phyloP scores from a whole-genome alignment of 75 land plant species.

The Cupressus sempervirens region DNA sequence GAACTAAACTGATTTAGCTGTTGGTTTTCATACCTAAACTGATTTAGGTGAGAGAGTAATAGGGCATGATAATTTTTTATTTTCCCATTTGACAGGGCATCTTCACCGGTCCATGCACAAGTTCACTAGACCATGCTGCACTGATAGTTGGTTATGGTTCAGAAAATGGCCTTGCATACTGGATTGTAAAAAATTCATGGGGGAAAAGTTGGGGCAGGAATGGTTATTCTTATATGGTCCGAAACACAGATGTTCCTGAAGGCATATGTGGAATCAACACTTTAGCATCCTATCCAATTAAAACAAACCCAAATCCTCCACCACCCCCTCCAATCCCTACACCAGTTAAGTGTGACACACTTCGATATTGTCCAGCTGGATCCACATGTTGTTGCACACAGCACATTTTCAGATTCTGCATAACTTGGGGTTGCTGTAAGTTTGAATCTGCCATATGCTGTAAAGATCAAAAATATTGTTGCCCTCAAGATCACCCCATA shows the following conservation, averaged over 20 bases:
- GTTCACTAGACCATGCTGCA: constrained; percentile 64
- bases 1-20: neutral
- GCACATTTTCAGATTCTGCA: constrained; percentile 43
- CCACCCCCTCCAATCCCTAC: constrained; percentile 55
- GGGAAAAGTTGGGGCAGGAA: constrained; percentile 66
- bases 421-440: constrained; percentile 69
- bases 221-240: constrained; percentile 58
- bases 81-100: constrained; percentile 46
- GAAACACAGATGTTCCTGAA: constrained; percentile 36
- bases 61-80: neutral
- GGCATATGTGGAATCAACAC: constrained; percentile 75
- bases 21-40: neutral
- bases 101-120: constrained; percentile 63
- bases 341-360: constrained; percentile 50
- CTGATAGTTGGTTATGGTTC: constrained; percentile 74
- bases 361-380: constrained; percentile 48
- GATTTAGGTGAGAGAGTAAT: neutral
- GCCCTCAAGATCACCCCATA: constrained; percentile 71
- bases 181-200: constrained; percentile 87
- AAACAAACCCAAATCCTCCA: constrained; percentile 48
- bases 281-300: constrained; percentile 69
- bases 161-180: constrained; percentile 54
- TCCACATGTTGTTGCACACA: constrained; percentile 70
- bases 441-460: constrained; percentile 72
- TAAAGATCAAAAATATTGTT: constrained; percentile 54